Percentiles rank a stretch among this genome's conserved stretches.
Evolutionary conservation across 257 asterid species (phyloP).

Genomic region (Dorcoceras hygrometricum): DNA sequence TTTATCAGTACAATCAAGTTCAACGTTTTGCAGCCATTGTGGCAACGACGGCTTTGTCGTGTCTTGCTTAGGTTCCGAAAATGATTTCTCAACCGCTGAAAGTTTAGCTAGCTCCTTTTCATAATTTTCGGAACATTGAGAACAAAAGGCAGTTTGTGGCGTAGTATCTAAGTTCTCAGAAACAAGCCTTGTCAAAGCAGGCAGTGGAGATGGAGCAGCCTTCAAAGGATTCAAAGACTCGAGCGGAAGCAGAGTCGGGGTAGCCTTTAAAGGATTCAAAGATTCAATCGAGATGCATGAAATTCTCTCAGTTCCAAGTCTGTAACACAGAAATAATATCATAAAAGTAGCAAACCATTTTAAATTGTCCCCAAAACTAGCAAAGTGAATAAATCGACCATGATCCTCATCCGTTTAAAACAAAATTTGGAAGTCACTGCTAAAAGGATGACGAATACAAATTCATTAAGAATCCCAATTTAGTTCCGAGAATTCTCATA

Average conservation of each 20-base stretch:
- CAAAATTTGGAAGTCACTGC: not conserved
- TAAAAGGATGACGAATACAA: not conserved
- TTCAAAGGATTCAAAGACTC: constrained; percentile 46
- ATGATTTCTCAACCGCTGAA: constrained; percentile 55
- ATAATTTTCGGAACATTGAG: constrained; percentile 53
- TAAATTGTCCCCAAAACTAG: not conserved
- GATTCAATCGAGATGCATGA: constrained; percentile 45
- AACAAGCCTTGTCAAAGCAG: constrained; percentile 31
- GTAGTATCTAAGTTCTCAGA: constrained; percentile 45
- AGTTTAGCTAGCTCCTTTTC: constrained; percentile 59
- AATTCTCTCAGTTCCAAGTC: constrained; percentile 58
- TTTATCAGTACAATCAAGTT: constrained; percentile 40
- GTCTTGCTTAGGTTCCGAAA: constrained; percentile 45
- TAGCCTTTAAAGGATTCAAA: constrained; percentile 40
- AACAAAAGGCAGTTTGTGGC: constrained; percentile 44
- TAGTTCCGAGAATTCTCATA: not conserved
- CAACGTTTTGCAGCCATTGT: constrained; percentile 78
- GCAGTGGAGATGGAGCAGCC: constrained; percentile 31
- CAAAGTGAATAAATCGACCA: not conserved
- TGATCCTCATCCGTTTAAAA: not conserved
- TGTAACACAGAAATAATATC: constrained; percentile 26
- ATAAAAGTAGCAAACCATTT: not conserved
- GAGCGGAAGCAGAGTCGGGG: constrained; percentile 33
- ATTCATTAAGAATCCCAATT: not conserved
- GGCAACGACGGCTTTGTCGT: constrained; percentile 50